Base-by-base conservation (phyloP, 2,329 filamentous ascomycete species). In the Ophiostoma sp. region DNA sequence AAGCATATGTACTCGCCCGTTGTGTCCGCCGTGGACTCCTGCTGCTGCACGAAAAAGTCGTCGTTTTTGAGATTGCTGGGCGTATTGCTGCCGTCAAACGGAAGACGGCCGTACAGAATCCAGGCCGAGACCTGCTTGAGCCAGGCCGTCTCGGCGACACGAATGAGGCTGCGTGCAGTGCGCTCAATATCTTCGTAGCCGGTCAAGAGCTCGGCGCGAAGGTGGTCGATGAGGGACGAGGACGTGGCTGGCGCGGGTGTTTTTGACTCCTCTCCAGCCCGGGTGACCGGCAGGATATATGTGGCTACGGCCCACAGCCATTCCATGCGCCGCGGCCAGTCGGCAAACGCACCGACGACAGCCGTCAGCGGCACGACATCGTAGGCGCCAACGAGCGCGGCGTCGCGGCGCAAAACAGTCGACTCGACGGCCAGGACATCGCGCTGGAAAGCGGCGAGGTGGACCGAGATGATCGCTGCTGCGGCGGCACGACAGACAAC, bases 331-430 rank as follows among this genome's bases (percentile, higher is more conserved):
- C 92, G 85, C 64, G 85, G 90, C 94, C 94, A 98, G 60, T 86
- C 89, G n/a, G 89, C 87, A 74, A 98, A 97, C 75, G 95, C 90
- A 5, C 85, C 85, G 41, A 96, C 87, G 27, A 98, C 84, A 1
- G 89, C 89, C 65, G 95, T 96, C 73, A 99, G 79, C 2, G 95
- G 94, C 36, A 98, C 94, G 71, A 97, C 96, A 71, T 94, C 90
- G 76, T 97, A 97, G 0, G 91, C 94, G 58, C 94, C 94, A 1
- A 98, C 94, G 69, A 91, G 86, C 6, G 82, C 85, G 2, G 93
- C 84, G 80, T 97, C 92, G 74, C 87, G 86, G 63, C 83, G 85
- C 66, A 98, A 79, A 40, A 99, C 90, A 12, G 84, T 84, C 69
- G 84, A 85, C 78, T 99, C 95, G 4, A 97, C 92, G 67, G 93